A percentile compares a stretch with the other conserved stretches of the same genome.
Evolutionary conservation across 2,329 filamentous ascomycete species (phyloP).

Genomic region (Botrytis galanthina): DNA sequence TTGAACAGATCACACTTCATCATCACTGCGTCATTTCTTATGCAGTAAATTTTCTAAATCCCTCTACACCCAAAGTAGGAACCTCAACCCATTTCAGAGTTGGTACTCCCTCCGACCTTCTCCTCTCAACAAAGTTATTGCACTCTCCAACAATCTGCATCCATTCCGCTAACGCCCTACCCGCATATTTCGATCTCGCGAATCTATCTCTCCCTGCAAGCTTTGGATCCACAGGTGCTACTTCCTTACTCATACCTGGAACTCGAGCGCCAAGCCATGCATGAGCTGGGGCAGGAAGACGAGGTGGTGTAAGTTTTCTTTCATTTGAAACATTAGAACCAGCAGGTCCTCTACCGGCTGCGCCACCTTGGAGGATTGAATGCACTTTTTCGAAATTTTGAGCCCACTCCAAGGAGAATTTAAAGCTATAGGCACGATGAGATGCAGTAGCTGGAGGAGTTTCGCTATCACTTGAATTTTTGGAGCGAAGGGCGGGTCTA

Average conservation of each 20-base stretch:
- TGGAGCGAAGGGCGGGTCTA: constrained; percentile 43
- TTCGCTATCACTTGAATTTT: constrained; percentile 56
- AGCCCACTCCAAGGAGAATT: constrained; percentile 69
- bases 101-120: constrained; percentile 70
- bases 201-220: constrained; percentile 25
- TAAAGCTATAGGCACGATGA: constrained; percentile 60
- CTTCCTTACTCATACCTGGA: constrained; percentile 32
- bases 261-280: constrained; percentile 50
- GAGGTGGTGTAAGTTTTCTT: constrained; percentile 63
- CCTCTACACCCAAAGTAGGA: constrained; percentile 62
- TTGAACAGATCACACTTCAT: neutral
- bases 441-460: constrained; percentile 49
- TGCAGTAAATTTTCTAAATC: constrained; percentile 47
- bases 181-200: constrained; percentile 58
- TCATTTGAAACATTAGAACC: constrained; percentile 39
- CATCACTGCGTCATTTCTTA: neutral
- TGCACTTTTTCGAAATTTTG: constrained; percentile 44
- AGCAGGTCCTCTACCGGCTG: neutral
- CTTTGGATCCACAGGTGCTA: constrained; percentile 32
- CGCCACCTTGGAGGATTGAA: constrained; percentile 14
- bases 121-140: constrained; percentile 76
- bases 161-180: constrained; percentile 78
- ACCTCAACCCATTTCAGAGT: constrained; percentile 67
- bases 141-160: constrained; percentile 70
- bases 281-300: constrained; percentile 70